Evolutionary conservation across 2,329 filamentous ascomycete species (phyloP).

Genomic region (Lizonia empirigonia): DNA sequence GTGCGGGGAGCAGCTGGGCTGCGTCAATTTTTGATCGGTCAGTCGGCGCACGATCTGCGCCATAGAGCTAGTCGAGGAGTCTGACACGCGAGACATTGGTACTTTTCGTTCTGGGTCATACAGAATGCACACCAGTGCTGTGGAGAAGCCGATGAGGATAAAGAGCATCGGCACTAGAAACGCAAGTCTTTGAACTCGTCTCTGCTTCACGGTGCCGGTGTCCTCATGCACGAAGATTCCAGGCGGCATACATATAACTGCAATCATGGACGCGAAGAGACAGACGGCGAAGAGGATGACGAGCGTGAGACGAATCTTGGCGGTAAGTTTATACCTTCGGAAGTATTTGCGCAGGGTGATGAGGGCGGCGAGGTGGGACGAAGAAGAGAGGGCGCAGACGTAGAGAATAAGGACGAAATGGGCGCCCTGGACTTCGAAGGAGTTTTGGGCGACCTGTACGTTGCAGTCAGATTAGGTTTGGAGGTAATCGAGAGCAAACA

Average conservation of each 20-base stretch:
- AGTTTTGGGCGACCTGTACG: constrained; percentile 34
- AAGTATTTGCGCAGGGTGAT: constrained; percentile 42
- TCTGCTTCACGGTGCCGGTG: constrained; percentile 12
- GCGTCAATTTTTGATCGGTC: constrained; percentile 11
- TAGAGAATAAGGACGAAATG: constrained; percentile 42
- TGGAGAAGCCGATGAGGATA: constrained; percentile 39
- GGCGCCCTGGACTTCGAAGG: constrained; percentile 34
- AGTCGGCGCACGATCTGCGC: constrained; percentile 10
- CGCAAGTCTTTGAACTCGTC: constrained; percentile 25
- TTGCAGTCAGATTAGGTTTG: no score
- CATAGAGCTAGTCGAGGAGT: constrained; percentile 7
- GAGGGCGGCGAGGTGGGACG: constrained; percentile 41
- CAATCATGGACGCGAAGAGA: constrained; percentile 36
- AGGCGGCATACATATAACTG: constrained; percentile 30
- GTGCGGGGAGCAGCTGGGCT: not conserved
- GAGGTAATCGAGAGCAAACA: not conserved
- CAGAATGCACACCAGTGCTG: constrained; percentile 36
- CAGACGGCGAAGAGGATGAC: constrained; percentile 37
- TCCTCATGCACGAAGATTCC: constrained; percentile 3
- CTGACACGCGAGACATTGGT: constrained; percentile 1
- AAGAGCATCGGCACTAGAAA: constrained; percentile 35
- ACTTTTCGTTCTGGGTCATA: constrained; percentile 23
- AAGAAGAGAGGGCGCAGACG: constrained; percentile 39
- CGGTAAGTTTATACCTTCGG: constrained; percentile 35
- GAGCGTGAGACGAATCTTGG: constrained; percentile 35